These are phyloP conservation scores for Abrus pulchellus DNA, from an alignment of 306 rosid species.

Conservation along the genomic window DNA sequence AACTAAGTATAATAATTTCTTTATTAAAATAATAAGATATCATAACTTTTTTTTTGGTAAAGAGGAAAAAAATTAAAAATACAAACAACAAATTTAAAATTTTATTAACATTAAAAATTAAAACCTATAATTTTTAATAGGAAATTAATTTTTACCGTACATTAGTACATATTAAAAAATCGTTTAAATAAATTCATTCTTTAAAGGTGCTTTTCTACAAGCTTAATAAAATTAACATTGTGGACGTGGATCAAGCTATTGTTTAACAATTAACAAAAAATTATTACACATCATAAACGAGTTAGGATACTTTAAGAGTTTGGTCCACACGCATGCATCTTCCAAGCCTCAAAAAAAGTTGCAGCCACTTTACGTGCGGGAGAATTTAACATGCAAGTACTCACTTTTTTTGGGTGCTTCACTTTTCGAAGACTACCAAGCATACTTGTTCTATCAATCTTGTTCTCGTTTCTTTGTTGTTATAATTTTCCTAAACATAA, in stretches of 20 bases:
- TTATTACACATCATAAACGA: not conserved
- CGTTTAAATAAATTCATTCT: no score
- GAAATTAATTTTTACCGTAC: no score
- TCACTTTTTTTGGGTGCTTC: slow-evolving; percentile 36
- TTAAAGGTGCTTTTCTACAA: not conserved
- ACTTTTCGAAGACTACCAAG: slow-evolving; percentile 42
- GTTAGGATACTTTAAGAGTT: not conserved
- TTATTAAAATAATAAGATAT: no score
- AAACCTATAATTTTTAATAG: no score
- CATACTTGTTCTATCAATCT: slow-evolving; percentile 33
- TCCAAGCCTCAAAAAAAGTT: slow-evolving; percentile 32
- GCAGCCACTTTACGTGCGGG: slow-evolving; percentile 46
- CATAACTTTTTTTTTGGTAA: no score
- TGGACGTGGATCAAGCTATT: not conserved
- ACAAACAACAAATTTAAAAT: no score
- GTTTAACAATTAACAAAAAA: not conserved
- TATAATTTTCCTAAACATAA: not conserved
- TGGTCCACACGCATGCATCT: slow-evolving; percentile 48
- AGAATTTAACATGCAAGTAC: slow-evolving; percentile 45
- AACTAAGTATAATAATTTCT: no score
- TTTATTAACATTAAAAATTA: no score
- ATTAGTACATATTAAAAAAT: no score
- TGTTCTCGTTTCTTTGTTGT: slow-evolving; percentile 10
- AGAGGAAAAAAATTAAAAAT: no score
- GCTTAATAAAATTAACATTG: slow-evolving; percentile 15